Evolutionary conservation across 2,329 filamentous ascomycete species (phyloP).

Genomic region (Sclerotinia glacialis): DNA sequence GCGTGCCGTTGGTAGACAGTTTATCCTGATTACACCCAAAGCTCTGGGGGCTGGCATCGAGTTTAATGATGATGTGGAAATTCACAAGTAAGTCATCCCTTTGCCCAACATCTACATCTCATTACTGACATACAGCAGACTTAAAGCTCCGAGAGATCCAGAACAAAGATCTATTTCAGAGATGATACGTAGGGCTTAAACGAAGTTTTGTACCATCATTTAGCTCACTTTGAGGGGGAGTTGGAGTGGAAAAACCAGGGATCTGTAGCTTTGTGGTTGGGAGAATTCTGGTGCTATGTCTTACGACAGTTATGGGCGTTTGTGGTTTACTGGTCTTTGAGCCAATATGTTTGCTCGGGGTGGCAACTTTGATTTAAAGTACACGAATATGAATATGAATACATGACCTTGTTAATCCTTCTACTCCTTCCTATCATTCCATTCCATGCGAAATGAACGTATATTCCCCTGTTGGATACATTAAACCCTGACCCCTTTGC

Average conservation of each 20-base stretch:
- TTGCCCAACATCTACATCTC: background rate
- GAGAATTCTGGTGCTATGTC: background rate
- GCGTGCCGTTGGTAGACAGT: slow-evolving; percentile 84
- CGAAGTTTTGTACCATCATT: background rate
- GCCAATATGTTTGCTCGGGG: background rate
- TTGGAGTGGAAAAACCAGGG: background rate
- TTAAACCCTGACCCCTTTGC: slow-evolving; percentile 74
- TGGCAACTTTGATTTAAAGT: background rate
- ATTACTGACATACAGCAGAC: slow-evolving; percentile 13
- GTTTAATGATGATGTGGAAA: slow-evolving; percentile 66
- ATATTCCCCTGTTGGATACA: slow-evolving; percentile 2
- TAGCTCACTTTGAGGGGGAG: background rate
- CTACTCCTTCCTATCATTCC: background rate
- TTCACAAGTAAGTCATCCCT: slow-evolving; percentile 59
- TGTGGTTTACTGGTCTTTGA: background rate
- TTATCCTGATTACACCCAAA: slow-evolving; percentile 94
- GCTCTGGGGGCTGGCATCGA: slow-evolving; percentile 63
- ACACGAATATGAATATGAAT: slow-evolving; percentile 8
- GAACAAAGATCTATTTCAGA: slow-evolving; percentile 38
- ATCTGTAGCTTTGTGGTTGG: background rate
- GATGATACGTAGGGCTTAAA: slow-evolving; percentile 25
- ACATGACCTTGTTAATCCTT: slow-evolving; percentile 6
- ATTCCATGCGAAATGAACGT: background rate
- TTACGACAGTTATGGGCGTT: slow-evolving; percentile 11
- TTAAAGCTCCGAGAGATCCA: slow-evolving; percentile 11